Conservation (phyloP, 345 rosid species). For the Sisymbrium altissimum region DNA sequence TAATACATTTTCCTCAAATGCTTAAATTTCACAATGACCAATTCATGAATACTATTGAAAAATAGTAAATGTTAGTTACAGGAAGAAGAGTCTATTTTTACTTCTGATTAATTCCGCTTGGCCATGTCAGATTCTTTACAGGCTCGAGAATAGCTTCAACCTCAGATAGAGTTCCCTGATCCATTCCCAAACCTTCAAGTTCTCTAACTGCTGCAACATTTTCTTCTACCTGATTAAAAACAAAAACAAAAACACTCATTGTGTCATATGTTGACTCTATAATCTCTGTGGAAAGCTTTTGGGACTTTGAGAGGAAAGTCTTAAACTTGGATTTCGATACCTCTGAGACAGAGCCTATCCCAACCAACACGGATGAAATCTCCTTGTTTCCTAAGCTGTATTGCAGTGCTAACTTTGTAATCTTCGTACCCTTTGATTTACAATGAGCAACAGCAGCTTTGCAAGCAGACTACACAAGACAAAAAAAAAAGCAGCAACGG, state of each 20-base stretch:
- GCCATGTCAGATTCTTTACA: conserved; percentile 86
- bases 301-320: not conserved
- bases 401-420: conserved; percentile 79
- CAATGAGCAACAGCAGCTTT: conserved; percentile 67
- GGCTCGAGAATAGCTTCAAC: conserved; percentile 73
- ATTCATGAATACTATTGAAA: too few relatives aligned
- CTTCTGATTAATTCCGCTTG: conserved; percentile 57
- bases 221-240: conserved; percentile 72
- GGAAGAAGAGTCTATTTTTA: too few relatives aligned
- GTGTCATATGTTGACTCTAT: not conserved
- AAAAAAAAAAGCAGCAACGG: not conserved
- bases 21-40: too few relatives aligned
- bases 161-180: conserved; percentile 49
- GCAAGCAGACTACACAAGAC: conserved; percentile 57
- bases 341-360: conserved; percentile 84
- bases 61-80: too few relatives aligned
- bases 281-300: not conserved
- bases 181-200: conserved; percentile 47
- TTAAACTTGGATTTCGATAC: conserved; percentile 40
- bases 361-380: conserved; percentile 71
- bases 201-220: conserved; percentile 68
- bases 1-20: too few relatives aligned
- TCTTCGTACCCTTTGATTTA: conserved; percentile 71
- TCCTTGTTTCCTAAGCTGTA: conserved; percentile 78
- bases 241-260: not conserved